phyloP scores from a whole-genome alignment of 805 yeast genomes.

The Candida hungchunana region DNA sequence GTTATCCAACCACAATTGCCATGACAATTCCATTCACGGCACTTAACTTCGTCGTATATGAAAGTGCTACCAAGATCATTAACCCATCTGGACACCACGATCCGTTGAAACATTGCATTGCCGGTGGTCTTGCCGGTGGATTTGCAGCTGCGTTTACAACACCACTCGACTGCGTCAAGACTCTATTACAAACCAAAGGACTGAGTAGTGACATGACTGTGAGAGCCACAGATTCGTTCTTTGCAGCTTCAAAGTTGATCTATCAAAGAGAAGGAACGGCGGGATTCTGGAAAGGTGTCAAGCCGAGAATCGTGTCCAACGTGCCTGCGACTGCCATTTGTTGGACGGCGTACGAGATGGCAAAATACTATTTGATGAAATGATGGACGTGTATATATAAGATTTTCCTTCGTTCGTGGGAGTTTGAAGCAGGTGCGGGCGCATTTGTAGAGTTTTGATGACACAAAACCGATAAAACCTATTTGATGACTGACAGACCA shows the following conservation, averaged over 20 bases:
- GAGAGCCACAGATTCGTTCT: constrained; percentile 57
- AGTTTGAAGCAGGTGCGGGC: no score
- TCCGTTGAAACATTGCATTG: constrained; percentile 87
- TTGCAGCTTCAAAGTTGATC: constrained; percentile 66
- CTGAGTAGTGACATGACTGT: constrained; percentile 35
- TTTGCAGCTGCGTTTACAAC: constrained; percentile 92
- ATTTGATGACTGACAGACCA: no score
- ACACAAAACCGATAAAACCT: no score
- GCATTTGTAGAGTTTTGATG: no score
- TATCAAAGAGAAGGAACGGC: constrained; percentile 50
- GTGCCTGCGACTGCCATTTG: constrained; percentile 95
- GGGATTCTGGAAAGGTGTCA: constrained; percentile 80
- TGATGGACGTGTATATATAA: neutral
- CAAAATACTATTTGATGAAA: constrained; percentile 46
- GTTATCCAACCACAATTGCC: constrained; percentile 92
- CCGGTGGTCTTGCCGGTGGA: constrained; percentile 94
- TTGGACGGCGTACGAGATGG: constrained; percentile 98
- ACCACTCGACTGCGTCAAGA: constrained; percentile 90
- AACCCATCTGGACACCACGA: constrained; percentile 79
- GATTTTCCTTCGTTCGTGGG: no score
- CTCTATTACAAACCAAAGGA: constrained; percentile 84
- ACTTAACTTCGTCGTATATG: constrained; percentile 88
- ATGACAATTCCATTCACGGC: constrained; percentile 95
- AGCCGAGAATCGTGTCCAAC: constrained; percentile 86
- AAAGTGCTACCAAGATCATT: constrained; percentile 63